Conservation (phyloP, 805 yeast genomes). For the Saccharomycopsis olivae region DNA sequence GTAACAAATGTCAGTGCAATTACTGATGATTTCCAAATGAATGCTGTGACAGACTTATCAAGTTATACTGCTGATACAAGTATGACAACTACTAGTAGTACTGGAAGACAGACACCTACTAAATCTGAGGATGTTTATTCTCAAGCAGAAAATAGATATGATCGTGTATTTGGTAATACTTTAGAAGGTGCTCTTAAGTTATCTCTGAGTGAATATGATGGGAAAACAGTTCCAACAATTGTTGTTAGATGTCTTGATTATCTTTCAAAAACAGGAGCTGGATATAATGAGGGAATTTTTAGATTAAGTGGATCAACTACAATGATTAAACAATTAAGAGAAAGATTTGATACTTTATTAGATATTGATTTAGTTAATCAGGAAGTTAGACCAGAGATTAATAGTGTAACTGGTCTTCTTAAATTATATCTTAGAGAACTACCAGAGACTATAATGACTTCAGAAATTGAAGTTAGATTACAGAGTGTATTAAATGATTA, state of each 20-base stretch:
- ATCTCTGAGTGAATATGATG: slow-evolving; percentile 37
- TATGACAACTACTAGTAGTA: not conserved
- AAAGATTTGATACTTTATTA: slow-evolving; percentile 50
- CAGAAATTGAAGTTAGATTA: slow-evolving; percentile 32
- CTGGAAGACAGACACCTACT: not conserved
- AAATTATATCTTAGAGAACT: slow-evolving; percentile 75
- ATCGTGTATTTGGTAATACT: slow-evolving; percentile 53
- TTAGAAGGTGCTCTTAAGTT: slow-evolving; percentile 39
- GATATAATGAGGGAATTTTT: slow-evolving; percentile 85
- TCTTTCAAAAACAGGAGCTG: slow-evolving; percentile 53
- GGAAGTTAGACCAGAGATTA: slow-evolving; percentile 47
- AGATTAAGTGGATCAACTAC: slow-evolving; percentile 83
- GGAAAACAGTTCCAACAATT: slow-evolving; percentile 54
- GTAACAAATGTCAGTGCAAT: not conserved
- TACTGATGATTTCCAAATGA: slow-evolving; percentile 16
- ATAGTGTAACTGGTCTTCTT: slow-evolving; percentile 77
- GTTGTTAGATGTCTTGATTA: slow-evolving; percentile 66
- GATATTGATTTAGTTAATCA: slow-evolving; percentile 54
- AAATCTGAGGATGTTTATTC: not conserved
- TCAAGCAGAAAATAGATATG: too few species aligned
- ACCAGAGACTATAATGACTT: slow-evolving; percentile 59
- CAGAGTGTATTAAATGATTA: slow-evolving; percentile 25
- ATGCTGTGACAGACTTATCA: slow-evolving; percentile 17
- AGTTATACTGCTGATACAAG: not conserved
- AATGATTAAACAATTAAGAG: slow-evolving; percentile 57